Base-by-base conservation (phyloP, 257 asterid genomes). In the Vinca minor region DNA sequence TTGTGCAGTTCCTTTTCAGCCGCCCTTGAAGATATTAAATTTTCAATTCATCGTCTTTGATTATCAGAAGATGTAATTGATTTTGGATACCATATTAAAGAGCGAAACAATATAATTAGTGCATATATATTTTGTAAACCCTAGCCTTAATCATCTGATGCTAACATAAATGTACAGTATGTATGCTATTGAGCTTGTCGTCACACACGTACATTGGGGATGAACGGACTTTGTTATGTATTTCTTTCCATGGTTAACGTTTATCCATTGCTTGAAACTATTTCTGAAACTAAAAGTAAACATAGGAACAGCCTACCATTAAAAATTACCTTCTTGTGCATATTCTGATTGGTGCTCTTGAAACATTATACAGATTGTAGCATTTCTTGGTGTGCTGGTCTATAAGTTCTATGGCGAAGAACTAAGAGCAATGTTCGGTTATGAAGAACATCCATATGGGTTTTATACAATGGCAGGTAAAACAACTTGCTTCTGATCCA, bases 381-480 rank as follows among this genome's bases (percentile, higher is more conserved):
- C 97, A 73, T 82, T 80, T 78, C 83, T 93, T 78, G 98, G 97
- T 54, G 82, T 89, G 77, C 88, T 93, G 81, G 94, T 89, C 73
- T 93, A 93, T 81, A 93, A 87, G 74, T 87, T 85, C 74, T 93
- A 93, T 53, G 98, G 97, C 58, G 96, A 85, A 67, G 98, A 93
- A 78, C 87, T 93, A 25, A 80, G 96, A 81, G 97, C 89, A 78
- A 93, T 93, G 97, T 93, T 93, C 73, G 98, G 98, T 70, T 93
- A 89, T 71, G 94, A 81, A 72, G 96, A 89, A 81, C 98, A 93
- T 77, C 98, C 98, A 0, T 93, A 93, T 59, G 98, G 98, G 20
- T 93, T 93, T 79, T 93, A 93, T 78, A 83, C 83, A 35, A 89
- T 93, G 97, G 98, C 96, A 67, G 97, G 98, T 92, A 80, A n/a